These are phyloP conservation scores for Diospyros lotus DNA, from an alignment of 148 eudicot species.

Conservation along the genomic window DNA sequence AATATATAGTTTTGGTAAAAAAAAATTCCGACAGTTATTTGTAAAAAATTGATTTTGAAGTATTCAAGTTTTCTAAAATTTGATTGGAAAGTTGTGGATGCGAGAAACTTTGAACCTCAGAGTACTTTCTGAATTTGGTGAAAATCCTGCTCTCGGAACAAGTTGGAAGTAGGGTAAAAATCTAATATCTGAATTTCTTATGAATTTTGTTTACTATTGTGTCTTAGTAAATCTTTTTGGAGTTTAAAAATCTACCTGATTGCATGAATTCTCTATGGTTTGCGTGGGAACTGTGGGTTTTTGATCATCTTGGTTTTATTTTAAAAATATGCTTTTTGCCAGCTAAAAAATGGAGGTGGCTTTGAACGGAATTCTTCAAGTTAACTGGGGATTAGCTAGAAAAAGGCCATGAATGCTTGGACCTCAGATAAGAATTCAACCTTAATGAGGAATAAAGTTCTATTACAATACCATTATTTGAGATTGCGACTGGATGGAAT, in stretches of 20 bases:
- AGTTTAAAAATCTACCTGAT: neutral
- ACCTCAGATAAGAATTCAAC: neutral
- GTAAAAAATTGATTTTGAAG: neutral
- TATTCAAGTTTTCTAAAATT: neutral
- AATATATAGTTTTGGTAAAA: neutral
- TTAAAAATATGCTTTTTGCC: neutral
- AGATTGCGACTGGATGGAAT: neutral
- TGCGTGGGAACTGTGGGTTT: neutral
- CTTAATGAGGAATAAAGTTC: neutral
- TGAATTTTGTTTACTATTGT: neutral
- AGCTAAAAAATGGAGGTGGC: neutral
- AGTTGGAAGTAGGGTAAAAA: too few relatives aligned
- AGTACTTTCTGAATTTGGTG: too few relatives aligned
- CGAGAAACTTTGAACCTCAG: neutral
- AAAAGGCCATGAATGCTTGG: neutral
- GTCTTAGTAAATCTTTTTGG: neutral
- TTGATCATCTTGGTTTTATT: neutral
- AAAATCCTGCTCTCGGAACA: too few relatives aligned
- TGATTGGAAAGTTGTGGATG: neutral
- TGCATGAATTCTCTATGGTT: neutral
- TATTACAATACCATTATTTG: neutral
- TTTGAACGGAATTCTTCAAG: neutral
- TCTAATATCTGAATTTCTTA: neutral
- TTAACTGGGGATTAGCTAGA: neutral
- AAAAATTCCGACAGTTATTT: neutral